Evolutionary conservation across 768 basidiomycete species (phyloP).

Genomic region (Jaapia argillacea): DNA sequence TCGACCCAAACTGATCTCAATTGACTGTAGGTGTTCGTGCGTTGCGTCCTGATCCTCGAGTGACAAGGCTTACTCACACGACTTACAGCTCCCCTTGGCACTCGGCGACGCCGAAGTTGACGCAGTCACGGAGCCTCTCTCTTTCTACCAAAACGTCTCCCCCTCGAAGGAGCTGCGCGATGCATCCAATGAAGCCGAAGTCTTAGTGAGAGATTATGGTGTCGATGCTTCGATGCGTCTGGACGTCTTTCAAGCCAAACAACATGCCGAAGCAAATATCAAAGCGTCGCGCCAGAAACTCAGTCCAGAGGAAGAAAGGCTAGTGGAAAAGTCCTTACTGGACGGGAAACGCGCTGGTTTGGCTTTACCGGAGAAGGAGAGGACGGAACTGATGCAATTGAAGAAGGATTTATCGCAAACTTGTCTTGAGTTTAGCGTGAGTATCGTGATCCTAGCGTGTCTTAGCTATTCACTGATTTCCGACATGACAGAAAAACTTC

Average conservation of each 20-base stretch:
- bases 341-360: conserved; percentile 78
- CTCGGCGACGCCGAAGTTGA: conserved; percentile 47
- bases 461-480: not conserved
- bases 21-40: conserved; percentile 58
- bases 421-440: conserved; percentile 70
- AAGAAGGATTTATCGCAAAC: conserved; percentile 73
- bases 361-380: conserved; percentile 54
- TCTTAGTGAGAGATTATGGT: conserved; percentile 55
- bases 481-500: conserved; percentile 58
- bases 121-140: conserved; percentile 43
- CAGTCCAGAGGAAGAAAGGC: conserved; percentile 54
- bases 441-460: conserved; percentile 15
- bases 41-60: conserved; percentile 19
- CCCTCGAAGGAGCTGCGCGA: conserved; percentile 68
- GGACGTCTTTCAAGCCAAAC: conserved; percentile 70
- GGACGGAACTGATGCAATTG: conserved; percentile 42
- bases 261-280: conserved; percentile 59
- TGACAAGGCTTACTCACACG: conserved; percentile 12
- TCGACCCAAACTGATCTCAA: conserved; percentile 1
- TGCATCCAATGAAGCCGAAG: conserved; percentile 67
- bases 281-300: conserved; percentile 48
- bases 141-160: conserved; percentile 80
- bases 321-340: conserved; percentile 76
- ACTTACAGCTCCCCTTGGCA: conserved; percentile 45
- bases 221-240: conserved; percentile 76